Evolutionary conservation across 2,329 filamentous ascomycete species (phyloP).

Genomic region (Aureobasidium mangrovei): DNA sequence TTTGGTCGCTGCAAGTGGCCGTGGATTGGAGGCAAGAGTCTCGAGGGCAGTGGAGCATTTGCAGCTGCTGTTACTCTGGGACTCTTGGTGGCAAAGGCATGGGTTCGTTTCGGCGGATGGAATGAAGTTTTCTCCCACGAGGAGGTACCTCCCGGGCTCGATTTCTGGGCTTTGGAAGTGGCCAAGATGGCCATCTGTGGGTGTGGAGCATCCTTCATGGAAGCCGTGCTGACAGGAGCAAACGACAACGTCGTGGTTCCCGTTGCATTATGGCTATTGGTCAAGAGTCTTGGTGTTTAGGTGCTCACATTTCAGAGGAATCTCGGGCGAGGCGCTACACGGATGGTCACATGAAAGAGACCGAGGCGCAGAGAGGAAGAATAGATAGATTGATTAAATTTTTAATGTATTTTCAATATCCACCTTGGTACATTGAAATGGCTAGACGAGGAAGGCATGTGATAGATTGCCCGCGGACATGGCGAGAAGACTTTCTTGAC

Average conservation of each 20-base stretch:
- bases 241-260: conserved; percentile 99
- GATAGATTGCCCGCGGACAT: no score
- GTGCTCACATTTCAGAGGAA: not conserved
- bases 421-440: no score
- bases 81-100: conserved; percentile 59
- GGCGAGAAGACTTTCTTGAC: no score
- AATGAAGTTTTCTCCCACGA: conserved; percentile 23
- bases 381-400: no score
- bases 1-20: conserved; percentile 87
- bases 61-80: conserved; percentile 68
- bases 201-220: conserved; percentile 75
- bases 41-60: conserved; percentile 81
- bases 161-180: conserved; percentile 25
- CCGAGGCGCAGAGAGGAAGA: no score
- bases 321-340: no score
- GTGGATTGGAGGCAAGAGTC: conserved; percentile 92
- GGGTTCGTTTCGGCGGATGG: conserved; percentile 72
- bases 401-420: no score
- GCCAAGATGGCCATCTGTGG: conserved; percentile 64
- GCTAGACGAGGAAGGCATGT: no score
- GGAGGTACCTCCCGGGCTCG: not conserved
- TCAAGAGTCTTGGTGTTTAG: conserved; percentile 10
- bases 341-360: no score
- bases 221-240: conserved; percentile 89
- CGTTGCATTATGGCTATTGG: conserved; percentile 78